Percentiles rank a stretch among this genome's conserved stretches.
These are phyloP conservation scores for Pseudogymnoascus sp. DNA, from an alignment of 2,329 filamentous ascomycete species.

Conservation along the genomic window DNA sequence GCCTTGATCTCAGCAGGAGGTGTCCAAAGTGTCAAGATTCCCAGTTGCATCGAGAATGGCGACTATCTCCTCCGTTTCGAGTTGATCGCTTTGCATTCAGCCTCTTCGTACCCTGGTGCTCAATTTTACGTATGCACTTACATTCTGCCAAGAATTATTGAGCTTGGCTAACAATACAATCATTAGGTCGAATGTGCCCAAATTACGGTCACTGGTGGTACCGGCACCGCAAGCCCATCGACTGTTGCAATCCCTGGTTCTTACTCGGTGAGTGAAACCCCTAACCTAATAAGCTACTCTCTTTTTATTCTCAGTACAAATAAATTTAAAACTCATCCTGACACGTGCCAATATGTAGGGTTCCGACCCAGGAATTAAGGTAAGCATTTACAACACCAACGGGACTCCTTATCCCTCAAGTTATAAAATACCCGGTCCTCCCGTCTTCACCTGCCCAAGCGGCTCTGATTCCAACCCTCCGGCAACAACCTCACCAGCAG, in stretches of 20 bases:
- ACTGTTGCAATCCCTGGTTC: conserved; percentile 39
- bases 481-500: neutral
- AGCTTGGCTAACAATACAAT: neutral
- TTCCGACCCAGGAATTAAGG: conserved; percentile 30
- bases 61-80: conserved; percentile 48
- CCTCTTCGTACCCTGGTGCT: conserved; percentile 29
- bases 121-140: conserved; percentile 22
- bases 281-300: neutral
- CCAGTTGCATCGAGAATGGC: conserved; percentile 42
- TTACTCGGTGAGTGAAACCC: conserved; percentile 32
- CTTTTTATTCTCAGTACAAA: neutral
- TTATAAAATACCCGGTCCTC: conserved; percentile 35
- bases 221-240: conserved; percentile 33
- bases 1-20: conserved; percentile 12
- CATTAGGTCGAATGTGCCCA: conserved; percentile 24
- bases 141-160: neutral
- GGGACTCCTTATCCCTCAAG: conserved; percentile 32
- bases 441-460: conserved; percentile 24
- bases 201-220: conserved; percentile 38
- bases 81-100: conserved; percentile 32
- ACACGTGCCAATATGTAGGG: neutral
- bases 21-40: conserved; percentile 37
- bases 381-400: conserved; percentile 30
- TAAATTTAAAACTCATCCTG: neutral
- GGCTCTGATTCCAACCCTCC: neutral